Evolutionary conservation across 2,329 filamentous ascomycete species (phyloP), one percentile per base, ranked within the genome.

Genomic region (Grosmannia serpens): DNA sequence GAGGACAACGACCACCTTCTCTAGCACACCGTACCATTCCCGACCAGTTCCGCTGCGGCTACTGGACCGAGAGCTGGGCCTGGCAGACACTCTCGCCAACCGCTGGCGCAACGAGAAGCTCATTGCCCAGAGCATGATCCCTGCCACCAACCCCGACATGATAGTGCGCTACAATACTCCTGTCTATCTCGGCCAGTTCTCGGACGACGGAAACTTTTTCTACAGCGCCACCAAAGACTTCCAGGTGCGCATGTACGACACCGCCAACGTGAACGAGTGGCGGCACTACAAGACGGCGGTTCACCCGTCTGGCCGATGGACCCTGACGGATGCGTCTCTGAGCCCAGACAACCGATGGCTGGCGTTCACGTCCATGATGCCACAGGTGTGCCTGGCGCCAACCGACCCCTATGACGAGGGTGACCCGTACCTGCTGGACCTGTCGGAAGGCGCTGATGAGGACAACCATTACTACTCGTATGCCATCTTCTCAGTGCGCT

Each of bases 171-270:
- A 91, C 68, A 83, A 91, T 58, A 81, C 86, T 6, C 85, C 89
- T 47, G 91, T 94, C 57, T 97, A 97, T 68, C 96, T 90, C 3
- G 94, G 94, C 1, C 92, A 97, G 69, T 99, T 97, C 70, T 96
- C 90, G 0, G 89, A 95, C 63, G 94, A 99, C 66, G 94, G 94
- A 29, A 95, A 96, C 71, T 97, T 97, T 75, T 97, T 96, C 75
- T 97, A 92, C 69, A 86, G 87, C 7, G 94, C 88, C 67, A 88
- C 87, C 11, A 90, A 96, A 71, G 91, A 97, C 71, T 96, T 96
- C 74, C 87, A 85, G 65, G 91, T 99, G 11, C 87, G 91, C 57
- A 91, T 99, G 89, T 99, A 97, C 72, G 92, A 97, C 70, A 97
- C 94, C 0, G 91, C 89, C 1, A 96, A 96, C 65, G 91, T 92